Evolutionary conservation across 2,329 filamentous ascomycete species (phyloP).

Genomic region (Ceratocystis huliohia): DNA sequence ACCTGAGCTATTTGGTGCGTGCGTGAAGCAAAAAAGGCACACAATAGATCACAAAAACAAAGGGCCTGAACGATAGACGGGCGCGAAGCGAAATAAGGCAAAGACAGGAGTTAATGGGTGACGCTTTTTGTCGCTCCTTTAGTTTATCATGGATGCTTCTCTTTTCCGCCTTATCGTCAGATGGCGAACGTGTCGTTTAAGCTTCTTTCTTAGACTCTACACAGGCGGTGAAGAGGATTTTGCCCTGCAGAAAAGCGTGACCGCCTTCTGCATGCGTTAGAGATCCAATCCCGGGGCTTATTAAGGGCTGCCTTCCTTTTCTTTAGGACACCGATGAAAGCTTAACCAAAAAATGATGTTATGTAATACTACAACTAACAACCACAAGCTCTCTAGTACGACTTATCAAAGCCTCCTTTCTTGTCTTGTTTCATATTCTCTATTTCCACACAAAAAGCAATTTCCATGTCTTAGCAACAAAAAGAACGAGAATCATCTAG

Average conservation of each 20-base stretch:
- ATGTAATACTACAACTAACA: too few species aligned
- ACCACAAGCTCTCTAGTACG: too few species aligned
- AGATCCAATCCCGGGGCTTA: background rate
- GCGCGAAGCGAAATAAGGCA: background rate
- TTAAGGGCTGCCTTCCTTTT: background rate
- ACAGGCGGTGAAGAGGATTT: background rate
- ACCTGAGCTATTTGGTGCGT: background rate
- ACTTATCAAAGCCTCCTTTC: too few species aligned
- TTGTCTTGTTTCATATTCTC: background rate
- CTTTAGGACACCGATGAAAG: background rate
- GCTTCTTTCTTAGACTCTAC: slow-evolving; percentile 2
- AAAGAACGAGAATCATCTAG: too few species aligned
- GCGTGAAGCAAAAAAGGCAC: background rate
- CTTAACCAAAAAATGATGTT: background rate
- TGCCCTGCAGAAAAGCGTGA: background rate
- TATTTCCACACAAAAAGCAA: background rate
- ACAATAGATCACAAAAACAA: background rate
- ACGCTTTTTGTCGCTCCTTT: background rate
- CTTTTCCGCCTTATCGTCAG: background rate
- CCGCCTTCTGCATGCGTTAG: background rate
- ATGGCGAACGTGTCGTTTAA: slow-evolving; percentile 21
- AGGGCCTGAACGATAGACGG: background rate
- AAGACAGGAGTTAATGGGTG: background rate
- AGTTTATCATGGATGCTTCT: background rate
- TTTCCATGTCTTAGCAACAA: background rate